A percentile compares a stretch with the other conserved stretches of the same genome.
Conservation (phyloP, 768 basidiomycete genomes). For the Podaxis carcinomalis region DNA sequence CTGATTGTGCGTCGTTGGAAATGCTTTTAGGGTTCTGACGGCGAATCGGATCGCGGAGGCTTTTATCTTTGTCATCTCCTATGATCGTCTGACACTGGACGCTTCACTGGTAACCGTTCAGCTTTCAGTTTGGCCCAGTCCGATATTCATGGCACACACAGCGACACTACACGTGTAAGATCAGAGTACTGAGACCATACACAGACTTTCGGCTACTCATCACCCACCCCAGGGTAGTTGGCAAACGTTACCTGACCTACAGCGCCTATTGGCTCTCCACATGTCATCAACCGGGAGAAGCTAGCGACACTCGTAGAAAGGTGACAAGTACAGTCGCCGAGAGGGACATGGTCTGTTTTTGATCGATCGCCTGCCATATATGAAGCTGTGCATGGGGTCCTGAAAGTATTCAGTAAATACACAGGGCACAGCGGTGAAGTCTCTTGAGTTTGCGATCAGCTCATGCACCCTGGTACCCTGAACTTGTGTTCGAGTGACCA, state of each 20-base stretch:
- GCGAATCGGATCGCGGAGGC: neutral
- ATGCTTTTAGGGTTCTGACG: neutral
- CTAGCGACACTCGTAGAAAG: neutral
- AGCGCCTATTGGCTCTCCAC: neutral
- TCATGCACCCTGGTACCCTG: too few relatives aligned
- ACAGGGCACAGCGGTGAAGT: too few relatives aligned
- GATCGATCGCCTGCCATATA: too few relatives aligned
- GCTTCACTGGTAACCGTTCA: neutral
- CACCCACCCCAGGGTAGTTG: neutral
- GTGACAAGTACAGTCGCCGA: too few relatives aligned
- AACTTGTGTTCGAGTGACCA: too few relatives aligned
- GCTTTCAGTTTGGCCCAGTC: neutral
- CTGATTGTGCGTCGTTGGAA: neutral
- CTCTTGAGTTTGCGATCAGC: too few relatives aligned
- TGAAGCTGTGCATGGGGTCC: too few relatives aligned
- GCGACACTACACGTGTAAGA: neutral
- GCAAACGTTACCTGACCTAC: neutral
- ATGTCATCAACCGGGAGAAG: neutral
- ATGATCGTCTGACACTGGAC: neutral
- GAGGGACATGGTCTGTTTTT: too few relatives aligned
- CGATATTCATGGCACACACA: neutral
- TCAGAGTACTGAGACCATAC: neutral
- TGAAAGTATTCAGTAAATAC: too few relatives aligned
- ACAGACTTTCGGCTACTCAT: neutral
- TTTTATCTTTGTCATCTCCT: neutral